Conservation (phyloP, 2,329 filamentous ascomycete species). For the Diplocarpon rosae region DNA sequence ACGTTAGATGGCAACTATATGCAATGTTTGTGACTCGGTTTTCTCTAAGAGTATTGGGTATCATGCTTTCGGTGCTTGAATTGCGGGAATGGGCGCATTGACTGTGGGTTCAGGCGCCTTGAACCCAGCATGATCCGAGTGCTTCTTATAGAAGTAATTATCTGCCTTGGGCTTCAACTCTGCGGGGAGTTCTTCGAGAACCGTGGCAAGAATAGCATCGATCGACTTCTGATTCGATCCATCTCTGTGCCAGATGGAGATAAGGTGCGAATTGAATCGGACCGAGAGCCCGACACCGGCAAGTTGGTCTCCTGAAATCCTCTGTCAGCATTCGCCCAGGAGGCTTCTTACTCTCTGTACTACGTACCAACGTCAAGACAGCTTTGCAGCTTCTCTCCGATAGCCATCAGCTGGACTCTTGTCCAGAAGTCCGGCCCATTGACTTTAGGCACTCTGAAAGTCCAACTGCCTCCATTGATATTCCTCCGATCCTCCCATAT, state of each 20-base stretch:
- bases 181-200: conserved; percentile 61
- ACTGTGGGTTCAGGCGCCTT: conserved; percentile 38
- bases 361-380: conserved; percentile 57
- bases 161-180: conserved; percentile 63
- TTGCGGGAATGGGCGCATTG: conserved; percentile 17
- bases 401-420: conserved; percentile 68
- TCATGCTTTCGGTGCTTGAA: conserved; percentile 19
- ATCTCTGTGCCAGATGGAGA: conserved; percentile 90
- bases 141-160: conserved; percentile 78
- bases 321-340: conserved; percentile 10
- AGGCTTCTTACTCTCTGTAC: neutral
- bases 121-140: conserved; percentile 79
- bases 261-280: conserved; percentile 78
- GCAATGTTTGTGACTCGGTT: neutral
- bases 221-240: conserved; percentile 69
- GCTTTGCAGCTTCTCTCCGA: conserved; percentile 69
- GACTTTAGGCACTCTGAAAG: conserved; percentile 76
- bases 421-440: conserved; percentile 68
- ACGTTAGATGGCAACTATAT: conserved; percentile 1
- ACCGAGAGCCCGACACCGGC: conserved; percentile 82
- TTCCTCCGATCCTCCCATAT: conserved; percentile 85
- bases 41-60: conserved; percentile 5
- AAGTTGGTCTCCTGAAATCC: conserved; percentile 61
- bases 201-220: conserved; percentile 59
- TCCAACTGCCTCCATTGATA: conserved; percentile 78